phyloP scores from a whole-genome alignment of 345 rosid species.

The Camelina hispida region DNA sequence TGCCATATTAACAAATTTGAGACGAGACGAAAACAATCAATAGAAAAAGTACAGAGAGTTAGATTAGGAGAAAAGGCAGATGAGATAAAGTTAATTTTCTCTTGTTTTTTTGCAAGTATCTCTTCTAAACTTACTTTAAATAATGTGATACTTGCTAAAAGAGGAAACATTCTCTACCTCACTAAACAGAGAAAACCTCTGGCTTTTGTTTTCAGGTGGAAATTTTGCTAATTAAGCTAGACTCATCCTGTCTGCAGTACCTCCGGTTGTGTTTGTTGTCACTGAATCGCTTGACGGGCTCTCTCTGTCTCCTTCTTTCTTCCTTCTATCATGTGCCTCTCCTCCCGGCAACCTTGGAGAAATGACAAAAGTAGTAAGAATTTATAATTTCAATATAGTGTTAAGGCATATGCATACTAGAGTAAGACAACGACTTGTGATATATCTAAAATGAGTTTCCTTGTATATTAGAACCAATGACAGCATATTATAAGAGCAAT shows the following conservation, averaged over 20 bases:
- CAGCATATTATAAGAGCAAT: constrained; percentile 26
- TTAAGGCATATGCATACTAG: not conserved
- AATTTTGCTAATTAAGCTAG: constrained; percentile 38
- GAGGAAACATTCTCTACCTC: constrained; percentile 32
- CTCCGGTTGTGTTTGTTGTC: constrained; percentile 28
- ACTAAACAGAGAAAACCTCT: constrained; percentile 24
- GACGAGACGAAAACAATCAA: not conserved
- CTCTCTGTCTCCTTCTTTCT: constrained; percentile 56
- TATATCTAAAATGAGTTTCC: not conserved
- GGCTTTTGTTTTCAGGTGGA: constrained; percentile 4
- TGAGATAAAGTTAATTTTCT: constrained; percentile 10
- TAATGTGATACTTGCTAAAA: constrained; percentile 23
- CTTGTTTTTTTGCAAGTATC: constrained; percentile 14
- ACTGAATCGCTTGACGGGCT: constrained; percentile 58
- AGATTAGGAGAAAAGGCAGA: not conserved
- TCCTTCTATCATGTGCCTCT: constrained; percentile 54
- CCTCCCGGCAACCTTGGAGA: constrained; percentile 63
- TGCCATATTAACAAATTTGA: not conserved
- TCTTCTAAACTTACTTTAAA: constrained; percentile 2
- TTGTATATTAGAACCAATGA: constrained; percentile 4
- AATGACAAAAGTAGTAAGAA: not conserved
- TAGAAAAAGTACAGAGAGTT: not conserved
- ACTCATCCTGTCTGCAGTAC: constrained; percentile 36
- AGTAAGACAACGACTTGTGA: not conserved
- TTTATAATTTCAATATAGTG: not conserved